Evolutionary conservation across 1,284 basidiomycete species (phyloP).

Genomic region (Hemileia vastatrix): DNA sequence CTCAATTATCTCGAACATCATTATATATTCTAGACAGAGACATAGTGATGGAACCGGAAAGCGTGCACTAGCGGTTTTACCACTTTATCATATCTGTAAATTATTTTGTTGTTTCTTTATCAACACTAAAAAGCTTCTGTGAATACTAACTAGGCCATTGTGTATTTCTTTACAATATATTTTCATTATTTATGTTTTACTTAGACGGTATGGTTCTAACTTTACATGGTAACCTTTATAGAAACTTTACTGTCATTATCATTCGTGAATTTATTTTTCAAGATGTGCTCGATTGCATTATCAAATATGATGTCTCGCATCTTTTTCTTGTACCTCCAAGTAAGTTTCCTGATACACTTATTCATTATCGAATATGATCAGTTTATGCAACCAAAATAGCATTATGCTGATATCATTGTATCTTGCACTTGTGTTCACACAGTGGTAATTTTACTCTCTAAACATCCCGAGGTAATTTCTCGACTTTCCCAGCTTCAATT

Average conservation of each 20-base stretch:
- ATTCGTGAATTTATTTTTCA: neutral
- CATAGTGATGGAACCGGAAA: neutral
- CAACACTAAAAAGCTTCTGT: too few species aligned
- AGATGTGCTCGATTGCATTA: neutral
- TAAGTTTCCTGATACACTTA: neutral
- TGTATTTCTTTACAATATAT: too few species aligned
- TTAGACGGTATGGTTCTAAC: constrained; percentile 4
- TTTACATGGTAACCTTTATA: neutral
- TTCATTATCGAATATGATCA: neutral
- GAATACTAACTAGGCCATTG: too few species aligned
- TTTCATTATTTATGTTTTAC: too few species aligned
- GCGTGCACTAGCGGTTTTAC: neutral
- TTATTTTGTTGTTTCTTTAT: too few species aligned
- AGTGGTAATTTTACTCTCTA: constrained; percentile 5
- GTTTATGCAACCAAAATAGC: neutral
- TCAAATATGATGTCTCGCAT: neutral
- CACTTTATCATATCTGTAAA: constrained; percentile 8
- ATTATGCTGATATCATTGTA: neutral
- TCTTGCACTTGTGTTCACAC: neutral
- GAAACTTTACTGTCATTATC: neutral
- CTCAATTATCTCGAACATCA: constrained; percentile 2
- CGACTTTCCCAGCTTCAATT: neutral
- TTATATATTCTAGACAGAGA: neutral
- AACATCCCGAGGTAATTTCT: neutral
- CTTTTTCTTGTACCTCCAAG: constrained; percentile 4